Base-by-base conservation (phyloP, 2,329 filamentous ascomycete genomes). In the Diaporthe longicolla region DNA sequence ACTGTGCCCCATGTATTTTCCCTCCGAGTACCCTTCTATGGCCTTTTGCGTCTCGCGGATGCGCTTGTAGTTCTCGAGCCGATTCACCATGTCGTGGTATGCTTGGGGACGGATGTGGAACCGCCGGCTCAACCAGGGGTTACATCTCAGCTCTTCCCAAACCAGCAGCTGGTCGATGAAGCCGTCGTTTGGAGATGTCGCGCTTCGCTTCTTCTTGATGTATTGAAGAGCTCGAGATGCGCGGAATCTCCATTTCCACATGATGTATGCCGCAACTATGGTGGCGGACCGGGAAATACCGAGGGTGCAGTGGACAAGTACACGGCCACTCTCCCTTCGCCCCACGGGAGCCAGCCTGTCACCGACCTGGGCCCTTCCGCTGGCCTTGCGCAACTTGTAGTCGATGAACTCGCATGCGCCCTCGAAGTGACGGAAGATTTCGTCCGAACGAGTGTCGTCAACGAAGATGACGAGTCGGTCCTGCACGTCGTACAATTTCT, bases 221-320 rank as follows among this genome's bases (percentile, higher is more conserved):
- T 68, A 29, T 26, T 29, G 57, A 24, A 79, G 45, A 4, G 74
- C 70, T 4, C 32, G 55, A 13, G 66, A 59, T 1, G 63, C 21
- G 9, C 29, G 13, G 48, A 70, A 32, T 6, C 68, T 26, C 21
- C 73, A 57, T 45, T 74, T 79, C 29, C 76, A 70, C 78, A 80
- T 79, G 45, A 80, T 59, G 61, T 78, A 80, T 3, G 78, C 78
- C 5, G 77, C 75, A 0, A 78, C 70, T 0, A 76, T 73, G 1
- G 76, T 77, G 0, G 76, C 73, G 7, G 78, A 79, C 11, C 79
- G 73, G 8, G 79, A 80, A 4, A 74, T 58, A 3, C 78, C 78
- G 24, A 21, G 52, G 70, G 84, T 82, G 59, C 79, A 80, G 59
- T 79, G 78, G 1, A 80, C 76, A 2, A 79, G 72, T n/a, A 79